Evolutionary conservation across 2,329 filamentous ascomycete genomes (phyloP).

Genomic region (Fusarium solani-melongenae): DNA sequence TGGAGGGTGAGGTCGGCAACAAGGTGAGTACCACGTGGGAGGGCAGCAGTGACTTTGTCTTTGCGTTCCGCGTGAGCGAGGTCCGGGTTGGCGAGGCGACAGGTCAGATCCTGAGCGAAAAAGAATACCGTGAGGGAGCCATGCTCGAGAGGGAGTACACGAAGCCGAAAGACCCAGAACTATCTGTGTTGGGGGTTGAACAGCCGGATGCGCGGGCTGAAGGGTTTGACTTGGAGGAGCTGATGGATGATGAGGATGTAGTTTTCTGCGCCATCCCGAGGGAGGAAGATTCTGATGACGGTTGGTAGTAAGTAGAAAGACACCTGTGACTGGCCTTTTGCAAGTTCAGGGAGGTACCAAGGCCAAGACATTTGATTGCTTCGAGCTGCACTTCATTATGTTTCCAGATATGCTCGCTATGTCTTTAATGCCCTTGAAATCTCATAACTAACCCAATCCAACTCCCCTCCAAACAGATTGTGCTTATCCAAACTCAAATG

Average conservation of each 20-base stretch:
- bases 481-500: slow-evolving; percentile 6
- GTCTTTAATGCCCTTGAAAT: not conserved
- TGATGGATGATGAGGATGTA: slow-evolving; percentile 4
- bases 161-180: not conserved
- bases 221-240: slow-evolving; percentile 2
- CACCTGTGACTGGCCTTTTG: not conserved
- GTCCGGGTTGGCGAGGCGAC: not conserved
- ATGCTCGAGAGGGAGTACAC: not conserved
- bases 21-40: not conserved
- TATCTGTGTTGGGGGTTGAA: not conserved
- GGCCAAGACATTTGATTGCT: accelerated
- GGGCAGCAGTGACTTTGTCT: slow-evolving; percentile 17
- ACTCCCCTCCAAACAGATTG: slow-evolving; percentile 10
- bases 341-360: not conserved
- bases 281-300: not conserved
- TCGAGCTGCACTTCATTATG: not conserved
- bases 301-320: not conserved
- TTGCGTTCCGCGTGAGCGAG: slow-evolving; percentile 21
- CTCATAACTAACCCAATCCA: not conserved
- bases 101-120: not conserved
- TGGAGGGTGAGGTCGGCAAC: not conserved
- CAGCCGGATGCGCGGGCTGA: not conserved
- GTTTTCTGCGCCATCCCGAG: not conserved
- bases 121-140: not conserved
- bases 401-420: not conserved